Evolutionary conservation across 2,329 filamentous ascomycete species (phyloP).

Genomic region (Rutstroemia sp.): DNA sequence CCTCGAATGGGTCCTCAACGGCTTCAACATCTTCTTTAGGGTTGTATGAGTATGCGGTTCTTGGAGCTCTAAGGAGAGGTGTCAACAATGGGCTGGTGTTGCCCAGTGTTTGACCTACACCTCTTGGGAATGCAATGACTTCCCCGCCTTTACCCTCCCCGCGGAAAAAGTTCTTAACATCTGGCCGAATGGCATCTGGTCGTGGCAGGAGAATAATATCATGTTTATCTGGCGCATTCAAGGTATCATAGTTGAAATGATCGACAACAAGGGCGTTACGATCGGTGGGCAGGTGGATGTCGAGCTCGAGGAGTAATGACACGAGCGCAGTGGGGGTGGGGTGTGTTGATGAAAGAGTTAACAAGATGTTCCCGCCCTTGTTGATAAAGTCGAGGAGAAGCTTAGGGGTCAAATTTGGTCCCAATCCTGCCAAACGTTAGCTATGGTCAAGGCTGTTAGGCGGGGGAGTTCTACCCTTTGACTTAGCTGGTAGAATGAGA

Average conservation of each 20-base stretch:
- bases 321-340: constrained; percentile 66
- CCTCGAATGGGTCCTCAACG: constrained; percentile 77
- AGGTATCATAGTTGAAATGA: constrained; percentile 87
- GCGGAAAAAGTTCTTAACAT: constrained; percentile 71
- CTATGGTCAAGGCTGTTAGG: constrained; percentile 4
- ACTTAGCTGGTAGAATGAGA: constrained; percentile 78
- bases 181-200: constrained; percentile 57
- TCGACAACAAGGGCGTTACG: constrained; percentile 82
- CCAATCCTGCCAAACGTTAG: constrained; percentile 54
- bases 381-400: constrained; percentile 87
- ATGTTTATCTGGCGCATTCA: constrained; percentile 72
- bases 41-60: constrained; percentile 89
- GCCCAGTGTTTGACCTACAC: constrained; percentile 76
- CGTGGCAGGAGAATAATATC: constrained; percentile 76
- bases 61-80: constrained; percentile 74
- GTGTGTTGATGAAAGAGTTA: constrained; percentile 69
- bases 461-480: constrained; percentile 59
- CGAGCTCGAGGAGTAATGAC: constrained; percentile 77
- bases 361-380: constrained; percentile 80
- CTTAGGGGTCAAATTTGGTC: constrained; percentile 80
- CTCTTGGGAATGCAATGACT: constrained; percentile 72
- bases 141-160: constrained; percentile 44
- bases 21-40: constrained; percentile 72
- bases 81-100: constrained; percentile 66
- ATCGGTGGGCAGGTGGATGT: constrained; percentile 80